Base-by-base conservation (phyloP, 2,329 filamentous ascomycete genomes). In the Fusarium algeriense region DNA sequence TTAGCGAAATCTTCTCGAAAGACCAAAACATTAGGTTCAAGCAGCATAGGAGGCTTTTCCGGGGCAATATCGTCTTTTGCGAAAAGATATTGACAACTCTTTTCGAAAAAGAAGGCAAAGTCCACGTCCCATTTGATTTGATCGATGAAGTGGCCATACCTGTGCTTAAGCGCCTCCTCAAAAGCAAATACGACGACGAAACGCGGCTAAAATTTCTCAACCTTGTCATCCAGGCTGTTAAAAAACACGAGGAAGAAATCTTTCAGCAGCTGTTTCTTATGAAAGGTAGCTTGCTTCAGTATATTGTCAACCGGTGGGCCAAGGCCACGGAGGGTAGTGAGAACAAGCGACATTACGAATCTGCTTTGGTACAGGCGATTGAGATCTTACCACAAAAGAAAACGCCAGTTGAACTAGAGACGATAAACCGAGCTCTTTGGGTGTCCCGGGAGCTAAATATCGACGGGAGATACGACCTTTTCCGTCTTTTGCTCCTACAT, bases 401-500 rank as follows among this genome's bases (percentile, higher is more conserved):
- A 34, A 5, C n/a, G 20, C 28, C 15, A 11, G 26, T 28, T 30
- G 41, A 13, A 1, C 8, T 75, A 2, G 45, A 26, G 0, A 13
- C 13, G 1, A 26, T 73, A 5, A 38, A 41, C 7, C 8, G 49
- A 9, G 45, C 35, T 6, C 15, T 71, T 15, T 5, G 35, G 26
- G 13, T 41, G 28, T 32, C 45, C 5, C n/a, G n/a, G 30, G 56
- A 55, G 14, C 28, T 63, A 15, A 44, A 32, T 9, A 5, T 13
- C 2, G 40, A 57, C 20, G 49, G 43, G 10, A 73, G 41, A 34
- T 79, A 78, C 26, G 64, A 72, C 1, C 48, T 79, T 6, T 66
- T 79, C 7, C 71, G 71, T 1, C 62, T 78, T 3, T 38, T 77
- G 4, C 20, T 79, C 19, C 45, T 62, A 15, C 55, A 78, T n/a